Conservation (phyloP, 1,284 basidiomycete genomes). For the Chalciporus sp. region DNA sequence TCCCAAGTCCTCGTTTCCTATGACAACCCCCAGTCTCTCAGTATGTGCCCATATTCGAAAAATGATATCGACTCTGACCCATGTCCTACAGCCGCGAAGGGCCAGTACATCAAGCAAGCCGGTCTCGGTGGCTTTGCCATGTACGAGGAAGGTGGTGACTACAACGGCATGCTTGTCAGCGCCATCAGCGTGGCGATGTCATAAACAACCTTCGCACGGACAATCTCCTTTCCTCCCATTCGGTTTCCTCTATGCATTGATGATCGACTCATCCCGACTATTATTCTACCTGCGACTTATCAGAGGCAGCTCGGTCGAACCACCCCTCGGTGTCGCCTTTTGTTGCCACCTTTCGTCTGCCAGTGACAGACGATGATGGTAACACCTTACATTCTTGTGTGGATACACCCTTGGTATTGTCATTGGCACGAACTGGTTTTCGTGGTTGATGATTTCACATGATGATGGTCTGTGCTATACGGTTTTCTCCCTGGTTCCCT, state of each 20-base stretch:
- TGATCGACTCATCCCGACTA: constrained; percentile 31
- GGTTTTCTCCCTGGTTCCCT: not conserved
- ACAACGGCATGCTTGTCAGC: constrained; percentile 54
- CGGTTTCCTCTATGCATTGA: constrained; percentile 9
- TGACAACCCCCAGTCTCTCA: constrained; percentile 59
- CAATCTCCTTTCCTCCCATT: constrained; percentile 8
- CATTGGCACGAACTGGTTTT: not conserved
- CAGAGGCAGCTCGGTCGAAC: constrained; percentile 4
- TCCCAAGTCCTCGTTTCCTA: constrained; percentile 61
- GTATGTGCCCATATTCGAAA: constrained; percentile 19
- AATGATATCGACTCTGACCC: not conserved
- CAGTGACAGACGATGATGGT: not conserved
- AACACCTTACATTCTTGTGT: not conserved
- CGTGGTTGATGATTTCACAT: not conserved
- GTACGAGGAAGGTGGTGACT: constrained; percentile 68
- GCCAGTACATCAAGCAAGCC: constrained; percentile 52
- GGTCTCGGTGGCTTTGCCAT: constrained; percentile 64
- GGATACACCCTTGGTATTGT: not conserved
- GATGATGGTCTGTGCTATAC: not conserved
- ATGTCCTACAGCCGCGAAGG: constrained; percentile 48
- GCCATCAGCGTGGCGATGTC: constrained; percentile 45
- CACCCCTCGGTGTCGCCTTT: not conserved
- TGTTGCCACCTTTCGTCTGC: constrained; percentile 1
- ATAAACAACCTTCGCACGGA: constrained; percentile 15
- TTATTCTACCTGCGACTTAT: not conserved